These are phyloP conservation scores for Hypoxylon sp. DNA, from an alignment of 2,329 filamentous ascomycete genomes.

Conservation along the genomic window DNA sequence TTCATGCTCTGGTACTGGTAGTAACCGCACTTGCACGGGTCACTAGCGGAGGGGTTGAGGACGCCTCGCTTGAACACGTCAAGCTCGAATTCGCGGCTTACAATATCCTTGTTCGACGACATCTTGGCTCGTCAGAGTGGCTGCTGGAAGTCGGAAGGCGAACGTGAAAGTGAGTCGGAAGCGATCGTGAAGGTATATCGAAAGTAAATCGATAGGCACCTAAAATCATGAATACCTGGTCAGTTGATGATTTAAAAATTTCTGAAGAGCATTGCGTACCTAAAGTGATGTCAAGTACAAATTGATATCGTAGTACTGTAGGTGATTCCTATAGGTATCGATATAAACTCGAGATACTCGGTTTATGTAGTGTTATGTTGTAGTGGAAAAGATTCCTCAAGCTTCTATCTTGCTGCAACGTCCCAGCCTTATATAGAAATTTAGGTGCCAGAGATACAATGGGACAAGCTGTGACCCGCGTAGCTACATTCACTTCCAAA, in stretches of 20 bases:
- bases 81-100: neutral
- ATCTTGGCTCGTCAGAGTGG: neutral
- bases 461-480: no score
- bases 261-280: neutral
- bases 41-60: neutral
- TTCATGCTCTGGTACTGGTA: slow-evolving; percentile 24
- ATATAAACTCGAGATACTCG: neutral
- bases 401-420: no score
- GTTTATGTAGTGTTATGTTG: neutral
- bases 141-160: neutral
- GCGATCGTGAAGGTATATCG: no score
- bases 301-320: neutral
- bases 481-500: no score
- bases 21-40: slow-evolving; percentile 4
- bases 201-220: neutral
- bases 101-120: neutral
- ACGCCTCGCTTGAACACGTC: slow-evolving; percentile 6
- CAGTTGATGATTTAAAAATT: neutral
- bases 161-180: no score
- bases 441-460: no score
- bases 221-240: neutral
- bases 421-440: no score
- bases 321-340: neutral
- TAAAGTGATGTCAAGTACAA: neutral
- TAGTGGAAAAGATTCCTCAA: no score